Base-by-base conservation (phyloP, 306 rosid species). In the Luffa aegyptiaca region DNA sequence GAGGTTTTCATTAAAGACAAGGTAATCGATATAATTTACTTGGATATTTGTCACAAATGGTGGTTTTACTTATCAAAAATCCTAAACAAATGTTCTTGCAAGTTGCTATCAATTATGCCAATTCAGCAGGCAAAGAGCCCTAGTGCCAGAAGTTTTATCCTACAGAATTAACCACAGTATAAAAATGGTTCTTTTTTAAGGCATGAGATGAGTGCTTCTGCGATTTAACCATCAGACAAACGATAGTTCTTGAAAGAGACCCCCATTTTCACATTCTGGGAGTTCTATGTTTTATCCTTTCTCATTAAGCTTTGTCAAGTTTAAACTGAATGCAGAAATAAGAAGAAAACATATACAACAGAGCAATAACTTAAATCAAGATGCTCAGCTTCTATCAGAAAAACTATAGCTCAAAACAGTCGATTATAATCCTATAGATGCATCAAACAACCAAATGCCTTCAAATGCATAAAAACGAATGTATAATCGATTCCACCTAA, bases 361-460 rank as follows among this genome's bases (percentile, higher is more conserved):
- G 6, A 61, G 8, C 37, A 20, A 2, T 26, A 10, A 37, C 41
- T 37, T n/a, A 13, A n/a, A 5, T 18, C 69, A 82, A 62, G 31
- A 62, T 33, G 42, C 18, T 62, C n/a, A 33, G 69, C 69, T 3
- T 62, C 41, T 12, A 31, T 33, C 18, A 12, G 69, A 62, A 62
- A 49, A 62, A 62, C 18, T 39, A 65, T 12, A 65, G 74, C 33
- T 18, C 6, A 41, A 18, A 68, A 8, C 16, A 68, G 8, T 5
- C 74, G 1, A 41, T 68, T 37, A 68, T 41, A 66, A 3, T 20
- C 33, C 3, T 10, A 5, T 6, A 26, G 20, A 44, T 21, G 57
- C 76, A 71, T 12, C 76, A 71, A 71, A 71, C 76, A 20, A 70
- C 76, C 56, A n/a, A 73, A 14, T 2, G 31, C 61, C 61, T 46